phyloP scores from a whole-genome alignment of 2,329 filamentous ascomycete species.

The Ceratocystis destructans region DNA sequence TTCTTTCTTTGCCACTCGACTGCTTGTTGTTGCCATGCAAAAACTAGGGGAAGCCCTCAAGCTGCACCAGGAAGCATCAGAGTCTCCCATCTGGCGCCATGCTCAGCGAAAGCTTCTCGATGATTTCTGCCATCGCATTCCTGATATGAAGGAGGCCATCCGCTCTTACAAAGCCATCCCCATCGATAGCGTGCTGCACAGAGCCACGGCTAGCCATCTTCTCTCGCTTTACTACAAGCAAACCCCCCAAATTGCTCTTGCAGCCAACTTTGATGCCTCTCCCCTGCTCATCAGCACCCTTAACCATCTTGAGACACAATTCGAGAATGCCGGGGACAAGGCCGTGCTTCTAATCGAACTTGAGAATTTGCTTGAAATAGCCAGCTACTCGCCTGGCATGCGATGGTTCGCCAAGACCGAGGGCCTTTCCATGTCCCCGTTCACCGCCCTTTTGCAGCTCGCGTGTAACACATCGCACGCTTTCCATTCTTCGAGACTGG shows the following conservation, averaged over 20 bases:
- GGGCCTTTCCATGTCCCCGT: constrained; percentile 51
- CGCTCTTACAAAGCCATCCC: constrained; percentile 56
- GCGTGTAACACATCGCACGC: constrained; percentile 22
- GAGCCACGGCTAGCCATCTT: constrained; percentile 64
- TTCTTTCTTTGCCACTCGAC: constrained; percentile 68
- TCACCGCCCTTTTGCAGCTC: constrained; percentile 51
- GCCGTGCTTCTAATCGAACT: constrained; percentile 57
- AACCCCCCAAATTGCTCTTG: constrained; percentile 63
- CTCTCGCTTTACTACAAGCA: constrained; percentile 75
- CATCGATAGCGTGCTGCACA: constrained; percentile 56
- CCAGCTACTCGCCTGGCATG: constrained; percentile 68
- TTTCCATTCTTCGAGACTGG: constrained; percentile 16
- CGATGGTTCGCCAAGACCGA: constrained; percentile 75
- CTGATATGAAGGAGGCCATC: constrained; percentile 69
- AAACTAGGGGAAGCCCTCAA: constrained; percentile 57
- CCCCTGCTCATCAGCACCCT: constrained; percentile 57
- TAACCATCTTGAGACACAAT: constrained; percentile 42
- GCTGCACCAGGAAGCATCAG: constrained; percentile 34
- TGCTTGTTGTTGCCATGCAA: constrained; percentile 63
- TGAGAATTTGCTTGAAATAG: constrained; percentile 68
- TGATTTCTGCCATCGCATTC: constrained; percentile 65
- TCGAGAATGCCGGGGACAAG: constrained; percentile 36
- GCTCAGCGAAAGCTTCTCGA: constrained; percentile 53
- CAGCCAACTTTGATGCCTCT: constrained; percentile 81
- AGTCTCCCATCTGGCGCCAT: constrained; percentile 49